Percentiles rank a stretch among this genome's conserved stretches.
Conservation (phyloP, 306 rosid genomes). For the Vigna radiata region DNA sequence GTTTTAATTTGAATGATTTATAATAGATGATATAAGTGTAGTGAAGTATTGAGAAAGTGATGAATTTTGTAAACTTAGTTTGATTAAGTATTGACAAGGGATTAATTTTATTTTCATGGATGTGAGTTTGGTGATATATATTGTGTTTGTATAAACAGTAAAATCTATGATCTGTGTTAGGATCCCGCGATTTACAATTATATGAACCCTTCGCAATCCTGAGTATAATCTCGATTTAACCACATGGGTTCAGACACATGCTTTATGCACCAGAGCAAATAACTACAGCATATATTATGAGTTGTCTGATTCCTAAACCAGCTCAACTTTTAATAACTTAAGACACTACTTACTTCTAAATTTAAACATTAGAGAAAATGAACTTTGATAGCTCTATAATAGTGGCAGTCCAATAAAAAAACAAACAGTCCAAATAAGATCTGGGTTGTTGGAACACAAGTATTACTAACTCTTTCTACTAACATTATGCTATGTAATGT, state of each 20-base stretch:
- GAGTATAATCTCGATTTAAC: too few species aligned
- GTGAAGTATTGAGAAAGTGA: too few species aligned
- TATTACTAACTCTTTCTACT: conserved; percentile 13
- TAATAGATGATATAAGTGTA: too few species aligned
- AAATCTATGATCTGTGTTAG: too few species aligned
- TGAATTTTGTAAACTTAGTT: too few species aligned
- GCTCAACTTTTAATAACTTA: neutral
- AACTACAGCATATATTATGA: neutral
- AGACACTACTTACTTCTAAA: conserved; percentile 5
- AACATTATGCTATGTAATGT: conserved; percentile 7
- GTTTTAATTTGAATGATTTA: too few species aligned
- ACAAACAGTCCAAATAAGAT: neutral
- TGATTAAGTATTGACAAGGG: too few species aligned
- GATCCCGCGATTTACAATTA: too few species aligned
- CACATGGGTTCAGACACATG: neutral
- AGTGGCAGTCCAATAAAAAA: neutral
- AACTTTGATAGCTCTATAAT: neutral
- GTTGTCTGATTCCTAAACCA: conserved; percentile 29
- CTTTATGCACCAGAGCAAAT: neutral
- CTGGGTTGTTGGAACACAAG: neutral
- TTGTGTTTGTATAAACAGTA: too few species aligned
- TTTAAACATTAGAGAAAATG: conserved; percentile 18
- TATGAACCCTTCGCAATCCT: too few species aligned
- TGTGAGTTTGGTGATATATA: too few species aligned
- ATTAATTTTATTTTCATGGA: too few species aligned